Base-by-base conservation (phyloP, 345 rosid genomes). In the Turnera subulata region DNA sequence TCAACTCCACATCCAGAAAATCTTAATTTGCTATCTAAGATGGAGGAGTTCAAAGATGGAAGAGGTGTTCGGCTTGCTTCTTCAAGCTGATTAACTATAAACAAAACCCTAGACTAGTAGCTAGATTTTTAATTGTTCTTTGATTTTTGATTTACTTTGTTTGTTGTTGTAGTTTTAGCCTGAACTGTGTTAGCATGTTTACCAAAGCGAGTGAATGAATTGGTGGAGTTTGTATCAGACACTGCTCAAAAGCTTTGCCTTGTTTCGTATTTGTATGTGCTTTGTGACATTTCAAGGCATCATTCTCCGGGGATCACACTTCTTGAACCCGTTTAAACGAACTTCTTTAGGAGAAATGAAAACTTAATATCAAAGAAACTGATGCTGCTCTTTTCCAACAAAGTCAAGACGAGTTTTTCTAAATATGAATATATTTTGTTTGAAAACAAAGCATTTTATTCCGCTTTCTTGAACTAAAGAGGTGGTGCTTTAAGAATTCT, bases 81-180 rank as follows among this genome's bases (percentile, higher is more conserved):
- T 49, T 0, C 37, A 50, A 59, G n/a, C n/a, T n/a, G 46, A 33
- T 58, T 21, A 14, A 33, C 45, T 20, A 1, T 37, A 2, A 2
- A 35, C 18, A 19, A 74, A 78, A 75, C 78, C 83, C 78, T 75
- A 69, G 76, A 61, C 51, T 59, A 49, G 29, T 63, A 58, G 67
- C 6, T 8, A 42, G n/a, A 25, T 59, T n/a, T 53, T 17, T 2
- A 29, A 50, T 51, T 17, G 38, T 15, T 1, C 10, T 50, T 23
- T 33, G 0, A 4, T 26, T 39, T 61, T 46, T 13, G 24, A 23
- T 9, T 15, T 46, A 15, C 20, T 44, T 0, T 13, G 40, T 13
- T 20, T 6, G 19, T 53, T 40, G 24, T 56, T 17, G 6, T 1
- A 9, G 48, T 56, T 25, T 14, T 57, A n/a, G 51, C 19, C 29